These are phyloP conservation scores for Fusarium sp. DNA, from an alignment of 2,329 filamentous ascomycete genomes.

Conservation along the genomic window DNA sequence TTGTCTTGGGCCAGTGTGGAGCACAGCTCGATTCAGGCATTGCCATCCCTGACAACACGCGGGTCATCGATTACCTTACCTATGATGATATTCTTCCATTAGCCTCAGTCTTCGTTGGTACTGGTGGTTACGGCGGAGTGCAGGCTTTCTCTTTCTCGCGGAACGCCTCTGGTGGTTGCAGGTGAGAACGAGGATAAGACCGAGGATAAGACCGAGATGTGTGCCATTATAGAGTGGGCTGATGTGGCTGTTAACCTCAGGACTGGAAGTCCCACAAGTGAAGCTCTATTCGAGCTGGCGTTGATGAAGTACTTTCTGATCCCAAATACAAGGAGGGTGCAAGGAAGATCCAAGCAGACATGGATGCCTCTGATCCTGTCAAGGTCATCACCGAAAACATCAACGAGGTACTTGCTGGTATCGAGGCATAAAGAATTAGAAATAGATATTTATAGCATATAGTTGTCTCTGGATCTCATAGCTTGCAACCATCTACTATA, in stretches of 20 bases:
- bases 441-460: too few relatives aligned
- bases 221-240: constrained; percentile 7
- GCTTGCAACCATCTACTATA: too few relatives aligned
- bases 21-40: neutral
- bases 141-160: neutral
- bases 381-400: neutral
- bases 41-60: neutral
- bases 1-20: neutral
- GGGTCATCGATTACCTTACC: neutral
- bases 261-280: neutral
- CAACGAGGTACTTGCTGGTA: neutral
- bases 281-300: neutral
- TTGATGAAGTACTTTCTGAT: neutral
- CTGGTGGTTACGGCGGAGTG: constrained; percentile 11
- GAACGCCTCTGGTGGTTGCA: constrained; percentile 5
- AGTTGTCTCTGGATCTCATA: accelerated
- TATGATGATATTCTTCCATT: constrained; percentile 4
- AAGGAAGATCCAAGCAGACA: neutral
- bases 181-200: constrained; percentile 9
- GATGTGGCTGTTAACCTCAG: constrained; percentile 5
- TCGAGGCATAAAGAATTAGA: too few relatives aligned
- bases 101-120: neutral
- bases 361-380: neutral
- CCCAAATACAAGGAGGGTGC: neutral
- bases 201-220: constrained; percentile 10